Conservation (phyloP, 768 basidiomycete genomes). For the Rhizopogon salebrosus region DNA sequence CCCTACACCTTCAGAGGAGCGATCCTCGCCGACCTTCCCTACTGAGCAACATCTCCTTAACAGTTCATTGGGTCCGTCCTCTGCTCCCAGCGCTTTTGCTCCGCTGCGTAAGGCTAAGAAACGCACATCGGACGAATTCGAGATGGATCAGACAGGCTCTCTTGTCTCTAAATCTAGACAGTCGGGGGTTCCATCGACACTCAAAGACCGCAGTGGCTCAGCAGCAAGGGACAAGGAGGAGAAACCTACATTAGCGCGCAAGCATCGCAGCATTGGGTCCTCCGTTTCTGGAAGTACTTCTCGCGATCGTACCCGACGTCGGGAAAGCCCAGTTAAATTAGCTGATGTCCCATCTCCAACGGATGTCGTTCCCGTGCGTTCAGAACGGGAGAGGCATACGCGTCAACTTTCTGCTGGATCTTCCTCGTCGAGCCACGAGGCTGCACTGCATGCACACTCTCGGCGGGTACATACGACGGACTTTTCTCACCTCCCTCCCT, state of each 20-base stretch:
- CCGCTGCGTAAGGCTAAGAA: conserved; percentile 59
- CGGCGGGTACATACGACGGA: conserved; percentile 69
- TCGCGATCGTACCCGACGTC: conserved; percentile 41
- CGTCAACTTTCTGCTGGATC: conserved; percentile 68
- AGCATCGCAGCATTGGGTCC: conserved; percentile 69
- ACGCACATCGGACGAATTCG: conserved; percentile 79
- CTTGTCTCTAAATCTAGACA: conserved; percentile 59
- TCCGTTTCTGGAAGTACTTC: conserved; percentile 33
- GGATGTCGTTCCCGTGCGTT: conserved; percentile 20
- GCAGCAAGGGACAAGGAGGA: conserved; percentile 47
- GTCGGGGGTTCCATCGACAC: conserved; percentile 22
- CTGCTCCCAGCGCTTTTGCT: conserved; percentile 65
- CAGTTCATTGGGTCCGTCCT: conserved; percentile 27
- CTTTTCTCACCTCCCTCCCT: conserved; percentile 87
- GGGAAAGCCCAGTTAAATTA: conserved; percentile 46
- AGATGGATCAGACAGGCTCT: conserved; percentile 64
- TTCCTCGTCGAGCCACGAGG: conserved; percentile 51
- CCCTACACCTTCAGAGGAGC: conserved; percentile 20
- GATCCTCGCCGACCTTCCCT: conserved; percentile 26
- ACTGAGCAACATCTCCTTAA: conserved; percentile 26
- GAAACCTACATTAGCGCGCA: conserved; percentile 44
- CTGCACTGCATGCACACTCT: conserved; percentile 38
- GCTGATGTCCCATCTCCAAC: not conserved
- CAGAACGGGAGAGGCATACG: conserved; percentile 40
- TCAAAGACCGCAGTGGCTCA: conserved; percentile 21